Conservation (phyloP, 2,329 filamentous ascomycete genomes). For the Ophiostoma novo-ulmi region DNA sequence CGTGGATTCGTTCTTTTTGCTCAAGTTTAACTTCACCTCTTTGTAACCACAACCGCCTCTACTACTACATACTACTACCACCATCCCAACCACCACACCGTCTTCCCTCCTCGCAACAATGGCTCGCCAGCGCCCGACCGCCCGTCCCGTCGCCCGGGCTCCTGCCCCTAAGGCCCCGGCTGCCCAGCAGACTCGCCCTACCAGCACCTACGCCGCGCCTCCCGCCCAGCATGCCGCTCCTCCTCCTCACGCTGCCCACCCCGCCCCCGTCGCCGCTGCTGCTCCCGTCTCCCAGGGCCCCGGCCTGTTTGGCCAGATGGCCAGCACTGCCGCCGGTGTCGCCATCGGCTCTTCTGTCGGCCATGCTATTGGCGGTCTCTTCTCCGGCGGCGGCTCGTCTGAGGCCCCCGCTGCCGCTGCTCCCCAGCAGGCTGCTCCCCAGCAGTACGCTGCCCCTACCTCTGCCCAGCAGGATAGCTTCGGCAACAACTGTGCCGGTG, state of each 20-base stretch:
- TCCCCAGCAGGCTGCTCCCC: constrained; percentile 45
- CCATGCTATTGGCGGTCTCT: constrained; percentile 86
- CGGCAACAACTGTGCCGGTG: constrained; percentile 67
- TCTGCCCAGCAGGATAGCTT: constrained; percentile 48
- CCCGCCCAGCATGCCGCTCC: constrained; percentile 33
- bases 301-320: constrained; percentile 94
- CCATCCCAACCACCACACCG: neutral
- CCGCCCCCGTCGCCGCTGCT: constrained; percentile 46
- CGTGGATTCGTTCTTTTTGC: neutral
- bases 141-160: constrained; percentile 59
- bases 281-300: constrained; percentile 55
- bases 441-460: constrained; percentile 34
- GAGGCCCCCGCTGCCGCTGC: constrained; percentile 45
- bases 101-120: constrained; percentile 40
- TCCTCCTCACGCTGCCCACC: constrained; percentile 34
- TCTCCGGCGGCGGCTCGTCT: constrained; percentile 68
- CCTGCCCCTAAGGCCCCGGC: constrained; percentile 45
- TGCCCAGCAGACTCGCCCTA: constrained; percentile 60
- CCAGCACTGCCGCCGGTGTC: constrained; percentile 93
- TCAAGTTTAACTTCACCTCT: neutral
- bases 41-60: neutral
- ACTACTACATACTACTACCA: neutral
- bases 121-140: constrained; percentile 72
- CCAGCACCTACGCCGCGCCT: constrained; percentile 58
- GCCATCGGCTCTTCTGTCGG: constrained; percentile 93